phyloP scores from a whole-genome alignment of 2,329 filamentous ascomycete genomes.

The Aspergillus terreus region DNA sequence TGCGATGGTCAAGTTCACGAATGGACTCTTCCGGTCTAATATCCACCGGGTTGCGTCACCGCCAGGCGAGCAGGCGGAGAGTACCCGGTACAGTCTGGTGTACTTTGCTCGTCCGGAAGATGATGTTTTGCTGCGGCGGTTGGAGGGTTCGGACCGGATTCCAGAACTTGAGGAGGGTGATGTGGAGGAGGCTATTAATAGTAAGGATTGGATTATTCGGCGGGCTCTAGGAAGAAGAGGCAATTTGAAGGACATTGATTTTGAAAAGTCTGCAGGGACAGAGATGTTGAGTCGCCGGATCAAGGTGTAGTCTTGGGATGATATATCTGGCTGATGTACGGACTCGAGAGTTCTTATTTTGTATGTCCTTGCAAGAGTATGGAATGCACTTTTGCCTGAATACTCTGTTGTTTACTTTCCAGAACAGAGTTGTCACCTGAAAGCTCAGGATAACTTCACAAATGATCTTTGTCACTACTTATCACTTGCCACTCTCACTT shows the following conservation, averaged over 20 bases:
- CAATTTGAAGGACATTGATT: slow-evolving; percentile 26
- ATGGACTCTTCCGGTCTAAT: slow-evolving; percentile 38
- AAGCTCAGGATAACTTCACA: too few relatives aligned
- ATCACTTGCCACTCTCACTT: too few relatives aligned
- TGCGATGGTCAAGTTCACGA: slow-evolving; percentile 43
- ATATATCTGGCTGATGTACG: not conserved
- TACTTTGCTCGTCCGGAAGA: slow-evolving; percentile 54
- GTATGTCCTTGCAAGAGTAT: not conserved
- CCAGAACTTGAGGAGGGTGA: slow-evolving; percentile 27
- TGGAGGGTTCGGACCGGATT: slow-evolving; percentile 34
- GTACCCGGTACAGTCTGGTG: slow-evolving; percentile 50
- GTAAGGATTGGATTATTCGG: slow-evolving; percentile 42
- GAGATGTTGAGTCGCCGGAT: slow-evolving; percentile 33
- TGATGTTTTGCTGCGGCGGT: slow-evolving; percentile 41
- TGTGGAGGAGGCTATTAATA: slow-evolving; percentile 35
- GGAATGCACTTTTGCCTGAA: too few relatives aligned
- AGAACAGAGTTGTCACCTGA: too few relatives aligned
- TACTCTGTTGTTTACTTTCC: too few relatives aligned
- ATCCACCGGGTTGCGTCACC: slow-evolving; percentile 51
- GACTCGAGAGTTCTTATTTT: not conserved
- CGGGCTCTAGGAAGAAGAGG: slow-evolving; percentile 34
- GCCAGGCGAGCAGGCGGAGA: slow-evolving; percentile 44
- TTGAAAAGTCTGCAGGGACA: slow-evolving; percentile 30
- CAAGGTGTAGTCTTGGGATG: slow-evolving; percentile 12
- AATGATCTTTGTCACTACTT: too few relatives aligned